Evolutionary conservation across 1,284 basidiomycete species (phyloP).

Genomic region (Puccinia polysora): DNA sequence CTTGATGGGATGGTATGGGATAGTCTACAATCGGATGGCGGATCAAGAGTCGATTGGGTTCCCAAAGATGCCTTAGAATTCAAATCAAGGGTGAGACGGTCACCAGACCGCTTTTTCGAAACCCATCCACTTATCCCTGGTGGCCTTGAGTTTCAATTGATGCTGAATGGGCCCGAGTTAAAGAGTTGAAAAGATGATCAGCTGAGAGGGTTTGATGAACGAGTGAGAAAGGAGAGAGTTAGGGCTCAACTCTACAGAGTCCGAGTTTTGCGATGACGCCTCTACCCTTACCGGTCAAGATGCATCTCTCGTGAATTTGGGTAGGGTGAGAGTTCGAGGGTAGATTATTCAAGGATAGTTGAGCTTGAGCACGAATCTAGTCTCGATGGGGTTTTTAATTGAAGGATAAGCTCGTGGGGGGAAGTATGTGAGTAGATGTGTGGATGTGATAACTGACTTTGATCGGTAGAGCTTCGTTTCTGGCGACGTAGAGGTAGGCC

Average conservation of each 20-base stretch:
- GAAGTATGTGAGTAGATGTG: not conserved
- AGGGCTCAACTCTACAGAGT: slow-evolving; percentile 30
- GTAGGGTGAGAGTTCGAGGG: slow-evolving; percentile 43
- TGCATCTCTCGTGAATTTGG: slow-evolving; percentile 43
- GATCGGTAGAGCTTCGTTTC: slow-evolving; percentile 35
- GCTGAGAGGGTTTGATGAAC: not conserved
- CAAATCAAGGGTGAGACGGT: too few relatives aligned
- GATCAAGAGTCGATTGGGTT: not conserved
- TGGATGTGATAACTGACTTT: slow-evolving; percentile 13
- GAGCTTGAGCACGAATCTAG: slow-evolving; percentile 40
- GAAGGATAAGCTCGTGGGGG: too few relatives aligned
- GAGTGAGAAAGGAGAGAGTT: not conserved
- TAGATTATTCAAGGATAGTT: slow-evolving; percentile 40
- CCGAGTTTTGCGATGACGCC: slow-evolving; percentile 43
- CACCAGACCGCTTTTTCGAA: slow-evolving; percentile 44
- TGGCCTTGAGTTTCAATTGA: slow-evolving; percentile 41
- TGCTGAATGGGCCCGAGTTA: slow-evolving; percentile 2
- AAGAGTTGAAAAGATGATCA: not conserved
- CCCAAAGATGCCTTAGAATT: not conserved
- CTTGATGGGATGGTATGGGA: not conserved
- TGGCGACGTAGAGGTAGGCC: slow-evolving; percentile 34
- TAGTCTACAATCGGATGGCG: not conserved
- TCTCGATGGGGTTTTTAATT: not conserved
- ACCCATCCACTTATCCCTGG: slow-evolving; percentile 41
- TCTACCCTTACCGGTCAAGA: slow-evolving; percentile 35